A percentile compares a stretch with the other conserved stretches of the same genome.
These are phyloP conservation scores for Auricularia sp. DNA, from an alignment of 768 basidiomycete species.

Conservation along the genomic window DNA sequence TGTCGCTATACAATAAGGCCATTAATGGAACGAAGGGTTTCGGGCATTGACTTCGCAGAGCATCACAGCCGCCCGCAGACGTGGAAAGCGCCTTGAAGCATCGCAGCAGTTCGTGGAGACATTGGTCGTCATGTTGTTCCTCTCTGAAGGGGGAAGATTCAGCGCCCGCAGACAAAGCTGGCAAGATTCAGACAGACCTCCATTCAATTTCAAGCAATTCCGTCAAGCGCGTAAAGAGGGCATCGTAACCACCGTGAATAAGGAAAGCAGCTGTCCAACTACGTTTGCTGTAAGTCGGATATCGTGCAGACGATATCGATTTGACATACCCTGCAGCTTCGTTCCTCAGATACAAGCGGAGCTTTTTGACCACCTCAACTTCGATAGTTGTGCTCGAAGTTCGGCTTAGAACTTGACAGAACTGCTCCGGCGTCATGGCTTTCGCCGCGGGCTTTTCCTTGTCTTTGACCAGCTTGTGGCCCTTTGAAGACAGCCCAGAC, in stretches of 20 bases:
- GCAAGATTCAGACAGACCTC: slow-evolving; percentile 47
- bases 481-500: slow-evolving; percentile 26
- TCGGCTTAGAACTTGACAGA: slow-evolving; percentile 55
- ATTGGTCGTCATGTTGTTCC: slow-evolving; percentile 94
- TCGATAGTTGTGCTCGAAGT: slow-evolving; percentile 70
- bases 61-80: slow-evolving; percentile 78
- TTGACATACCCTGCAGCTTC: slow-evolving; percentile 69
- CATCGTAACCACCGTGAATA: slow-evolving; percentile 72
- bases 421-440: slow-evolving; percentile 45
- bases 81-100: slow-evolving; percentile 93
- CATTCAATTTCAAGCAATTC: slow-evolving; percentile 94
- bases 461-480: slow-evolving; percentile 22
- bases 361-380: slow-evolving; percentile 77
- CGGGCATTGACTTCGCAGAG: slow-evolving; percentile 81
- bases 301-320: background rate
- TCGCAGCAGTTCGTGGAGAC: slow-evolving; percentile 82
- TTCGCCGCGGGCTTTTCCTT: slow-evolving; percentile 29
- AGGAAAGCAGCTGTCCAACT: slow-evolving; percentile 91
- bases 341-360: slow-evolving; percentile 77
- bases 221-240: slow-evolving; percentile 71
- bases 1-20: slow-evolving; percentile 85
- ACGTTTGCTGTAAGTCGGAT: slow-evolving; percentile 5
- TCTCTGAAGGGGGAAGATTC: slow-evolving; percentile 44
- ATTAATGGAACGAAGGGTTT: slow-evolving; percentile 81
- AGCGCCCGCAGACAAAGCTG: slow-evolving; percentile 2